Conservation (phyloP, 2,329 filamentous ascomycete species). For the Penicillium palitans region DNA sequence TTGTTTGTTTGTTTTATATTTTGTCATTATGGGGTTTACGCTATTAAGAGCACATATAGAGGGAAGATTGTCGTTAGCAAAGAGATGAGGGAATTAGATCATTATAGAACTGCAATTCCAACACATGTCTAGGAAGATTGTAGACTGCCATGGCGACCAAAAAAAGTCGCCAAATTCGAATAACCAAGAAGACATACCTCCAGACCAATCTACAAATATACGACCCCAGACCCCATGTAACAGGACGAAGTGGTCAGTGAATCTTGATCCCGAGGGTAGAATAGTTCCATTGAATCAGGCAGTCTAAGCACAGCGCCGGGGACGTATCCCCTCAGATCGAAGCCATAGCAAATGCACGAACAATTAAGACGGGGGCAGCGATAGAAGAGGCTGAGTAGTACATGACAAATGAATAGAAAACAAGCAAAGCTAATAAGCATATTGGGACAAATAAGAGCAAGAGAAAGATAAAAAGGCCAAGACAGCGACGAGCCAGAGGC, state of each 20-base stretch:
- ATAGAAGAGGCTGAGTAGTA: background rate
- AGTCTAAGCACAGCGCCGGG: conserved; percentile 3
- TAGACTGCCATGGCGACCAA: background rate
- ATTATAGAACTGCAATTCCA: background rate
- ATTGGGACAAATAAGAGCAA: conserved; percentile 1
- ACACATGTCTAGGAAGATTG: background rate
- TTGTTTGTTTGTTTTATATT: background rate
- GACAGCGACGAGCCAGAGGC: background rate
- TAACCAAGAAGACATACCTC: background rate
- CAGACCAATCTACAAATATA: background rate
- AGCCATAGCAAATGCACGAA: conserved; percentile 4
- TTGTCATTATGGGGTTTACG: background rate
- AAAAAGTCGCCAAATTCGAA: background rate
- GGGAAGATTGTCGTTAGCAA: background rate
- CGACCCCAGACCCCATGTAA: background rate
- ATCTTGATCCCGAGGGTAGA: background rate
- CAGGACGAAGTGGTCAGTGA: background rate
- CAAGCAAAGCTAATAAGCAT: conserved; percentile 6
- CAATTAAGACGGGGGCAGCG: conserved; percentile 1
- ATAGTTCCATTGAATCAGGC: conserved; percentile 1
- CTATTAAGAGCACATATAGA: background rate
- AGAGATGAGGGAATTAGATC: background rate
- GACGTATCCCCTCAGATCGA: conserved; percentile 6
- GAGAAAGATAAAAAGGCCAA: background rate
- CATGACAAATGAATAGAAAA: background rate